Evolutionary conservation across 1,139 yeast species (phyloP).

Genomic region (Scheffersomyces lignicola): DNA sequence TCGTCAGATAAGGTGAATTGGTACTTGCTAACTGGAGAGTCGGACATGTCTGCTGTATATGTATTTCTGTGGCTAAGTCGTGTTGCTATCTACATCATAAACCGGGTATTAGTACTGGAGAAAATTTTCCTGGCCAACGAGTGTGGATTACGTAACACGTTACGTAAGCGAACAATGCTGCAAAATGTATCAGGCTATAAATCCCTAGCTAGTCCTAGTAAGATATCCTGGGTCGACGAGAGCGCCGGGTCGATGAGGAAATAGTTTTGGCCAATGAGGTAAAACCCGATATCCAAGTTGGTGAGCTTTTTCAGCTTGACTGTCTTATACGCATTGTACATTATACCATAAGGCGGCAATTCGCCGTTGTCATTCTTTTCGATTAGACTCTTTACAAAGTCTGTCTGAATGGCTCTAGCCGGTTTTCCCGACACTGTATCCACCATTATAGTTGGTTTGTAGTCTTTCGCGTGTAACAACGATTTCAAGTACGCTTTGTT

Average conservation of each 20-base stretch:
- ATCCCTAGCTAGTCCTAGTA: not conserved
- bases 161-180: too few species aligned
- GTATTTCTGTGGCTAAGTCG: too few species aligned
- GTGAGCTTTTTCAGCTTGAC: conserved; percentile 14
- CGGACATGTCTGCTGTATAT: conserved; percentile 6
- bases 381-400: conserved; percentile 22
- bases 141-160: too few species aligned
- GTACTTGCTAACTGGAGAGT: conserved; percentile 9
- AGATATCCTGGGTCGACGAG: not conserved
- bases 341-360: conserved; percentile 39
- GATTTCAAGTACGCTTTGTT: conserved; percentile 17
- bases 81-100: too few species aligned
- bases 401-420: conserved; percentile 38
- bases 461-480: conserved; percentile 6
- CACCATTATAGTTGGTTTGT: conserved; percentile 31
- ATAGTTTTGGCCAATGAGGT: conserved; percentile 35
- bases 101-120: too few species aligned
- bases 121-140: too few species aligned
- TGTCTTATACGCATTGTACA: conserved; percentile 33
- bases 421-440: conserved; percentile 37
- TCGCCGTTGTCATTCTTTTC: conserved; percentile 7
- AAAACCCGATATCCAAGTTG: conserved; percentile 27
- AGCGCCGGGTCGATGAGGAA: conserved; percentile 12
- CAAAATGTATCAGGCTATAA: too few species aligned
- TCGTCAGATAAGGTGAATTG: conserved; percentile 62